Evolutionary conservation across 129 eudicot species (phyloP), one percentile per base, ranked within the genome.

Genomic region (Tanacetum coccineum): DNA sequence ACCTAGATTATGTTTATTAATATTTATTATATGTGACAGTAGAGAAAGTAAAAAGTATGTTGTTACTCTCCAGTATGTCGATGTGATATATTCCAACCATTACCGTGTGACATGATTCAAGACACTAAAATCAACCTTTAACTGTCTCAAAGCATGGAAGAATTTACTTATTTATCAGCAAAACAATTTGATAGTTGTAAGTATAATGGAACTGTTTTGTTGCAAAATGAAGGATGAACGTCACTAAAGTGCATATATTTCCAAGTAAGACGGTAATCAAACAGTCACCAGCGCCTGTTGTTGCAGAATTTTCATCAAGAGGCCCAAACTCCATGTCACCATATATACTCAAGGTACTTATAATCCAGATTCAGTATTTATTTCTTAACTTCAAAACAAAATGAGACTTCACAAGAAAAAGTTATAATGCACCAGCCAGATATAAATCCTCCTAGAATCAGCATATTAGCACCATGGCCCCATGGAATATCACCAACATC

Each of bases 391-490:
- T 26, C 64, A 30, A 3, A 4, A 22, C 6, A 21, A 21, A 50
- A 6, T 0, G 26, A 30, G 3, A 30, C 13, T 36, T 46, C 47
- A 52, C 32, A 26, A 54, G 64, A 20, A 67, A 39, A 32, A 30
- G 17, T 36, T 17, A n/a, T 53, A 21, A 39, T 4, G 32, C 63
- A 13, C 10, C 79, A 88, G 96, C 96, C 92, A 30, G n/a, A n/a
- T n/a, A n/a, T 88, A 64, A 82, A 59, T 68, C 92, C 92, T 11
- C 96, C 96, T 6, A 92, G 96, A 57, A 20, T 79, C 61, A 79
- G 59, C 70, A 81, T 88, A 66, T 68, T 88, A 63, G 96, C 92
- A 79, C 89, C 89, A 62, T 88, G 92, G 92, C 85, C 89, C 13
- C 77, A 82, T 10, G 61, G 56, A 49, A 73, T 78, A 55, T 55